Evolutionary conservation across 345 rosid species (phyloP).

Genomic region (Gossypium mustelinum): DNA sequence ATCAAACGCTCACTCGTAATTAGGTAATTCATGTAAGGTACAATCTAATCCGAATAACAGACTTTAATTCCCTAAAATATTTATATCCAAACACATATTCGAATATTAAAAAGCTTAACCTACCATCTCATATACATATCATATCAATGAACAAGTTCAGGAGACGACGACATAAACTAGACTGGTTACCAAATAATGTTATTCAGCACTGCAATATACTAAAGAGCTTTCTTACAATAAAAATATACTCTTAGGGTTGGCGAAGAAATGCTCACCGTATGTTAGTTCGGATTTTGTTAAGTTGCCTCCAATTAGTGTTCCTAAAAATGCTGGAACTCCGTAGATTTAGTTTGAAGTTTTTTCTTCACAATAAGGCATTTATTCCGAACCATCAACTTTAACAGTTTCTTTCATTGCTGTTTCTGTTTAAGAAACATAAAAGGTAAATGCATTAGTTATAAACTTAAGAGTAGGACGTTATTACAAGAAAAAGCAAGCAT

Average conservation of each 20-base stretch:
- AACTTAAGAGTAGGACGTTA: neutral
- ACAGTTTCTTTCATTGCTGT: neutral
- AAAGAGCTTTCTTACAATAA: neutral
- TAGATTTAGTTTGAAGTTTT: neutral
- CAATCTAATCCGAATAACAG: too few relatives aligned
- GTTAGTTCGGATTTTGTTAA: neutral
- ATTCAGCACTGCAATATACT: neutral
- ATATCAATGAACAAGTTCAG: neutral
- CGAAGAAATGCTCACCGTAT: neutral
- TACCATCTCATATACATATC: neutral
- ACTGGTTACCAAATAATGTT: neutral
- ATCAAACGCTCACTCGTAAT: too few relatives aligned
- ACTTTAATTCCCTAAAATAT: too few relatives aligned
- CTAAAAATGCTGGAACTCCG: neutral
- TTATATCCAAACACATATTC: too few relatives aligned
- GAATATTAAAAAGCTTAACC: too few relatives aligned
- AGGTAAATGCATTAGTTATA: neutral
- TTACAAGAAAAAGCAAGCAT: neutral
- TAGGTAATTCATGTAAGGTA: too few relatives aligned
- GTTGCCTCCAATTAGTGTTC: neutral
- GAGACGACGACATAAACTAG: neutral
- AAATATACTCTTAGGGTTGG: neutral
- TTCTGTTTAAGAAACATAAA: neutral
- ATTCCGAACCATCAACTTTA: neutral
- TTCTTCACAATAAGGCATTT: neutral